Conservation (phyloP, 257 asterid genomes). For the Nicotiana benthamiana region DNA sequence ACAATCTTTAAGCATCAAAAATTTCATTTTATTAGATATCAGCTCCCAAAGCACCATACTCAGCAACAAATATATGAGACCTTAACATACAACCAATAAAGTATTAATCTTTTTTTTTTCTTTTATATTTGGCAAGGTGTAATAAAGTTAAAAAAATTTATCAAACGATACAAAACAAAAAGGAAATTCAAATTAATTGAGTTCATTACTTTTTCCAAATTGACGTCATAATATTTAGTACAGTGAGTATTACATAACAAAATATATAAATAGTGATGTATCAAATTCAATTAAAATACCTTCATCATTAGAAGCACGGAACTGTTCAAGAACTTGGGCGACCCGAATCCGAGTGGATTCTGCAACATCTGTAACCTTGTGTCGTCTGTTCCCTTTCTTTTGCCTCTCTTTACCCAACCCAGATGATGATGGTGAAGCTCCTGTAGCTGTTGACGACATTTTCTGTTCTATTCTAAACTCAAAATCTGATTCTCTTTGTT, state of each 20-base stretch:
- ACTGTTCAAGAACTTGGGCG: conserved; percentile 41
- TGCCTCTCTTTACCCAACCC: conserved; percentile 25
- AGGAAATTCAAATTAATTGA: not conserved
- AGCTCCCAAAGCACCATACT: not conserved
- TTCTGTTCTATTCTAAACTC: conserved; percentile 8
- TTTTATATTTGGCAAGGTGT: not conserved
- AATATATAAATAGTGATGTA: not conserved
- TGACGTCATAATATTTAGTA: not conserved
- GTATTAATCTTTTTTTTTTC: not conserved
- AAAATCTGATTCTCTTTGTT: not conserved
- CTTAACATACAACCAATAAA: not conserved
- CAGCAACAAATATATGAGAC: not conserved
- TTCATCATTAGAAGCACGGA: conserved; percentile 36
- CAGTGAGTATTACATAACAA: not conserved
- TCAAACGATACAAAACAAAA: not conserved
- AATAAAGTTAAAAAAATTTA: not conserved
- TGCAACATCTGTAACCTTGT: conserved; percentile 7
- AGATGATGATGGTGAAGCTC: conserved; percentile 5
- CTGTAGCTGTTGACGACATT: conserved; percentile 10
- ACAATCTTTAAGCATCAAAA: not conserved
- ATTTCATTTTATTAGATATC: not conserved
- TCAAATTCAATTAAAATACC: conserved; percentile 24
- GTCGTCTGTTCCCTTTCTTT: conserved; percentile 20
- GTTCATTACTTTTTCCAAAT: not conserved
- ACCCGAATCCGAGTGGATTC: conserved; percentile 47